phyloP scores from a whole-genome alignment of 345 rosid genomes.

The Boechera divaricarpa region DNA sequence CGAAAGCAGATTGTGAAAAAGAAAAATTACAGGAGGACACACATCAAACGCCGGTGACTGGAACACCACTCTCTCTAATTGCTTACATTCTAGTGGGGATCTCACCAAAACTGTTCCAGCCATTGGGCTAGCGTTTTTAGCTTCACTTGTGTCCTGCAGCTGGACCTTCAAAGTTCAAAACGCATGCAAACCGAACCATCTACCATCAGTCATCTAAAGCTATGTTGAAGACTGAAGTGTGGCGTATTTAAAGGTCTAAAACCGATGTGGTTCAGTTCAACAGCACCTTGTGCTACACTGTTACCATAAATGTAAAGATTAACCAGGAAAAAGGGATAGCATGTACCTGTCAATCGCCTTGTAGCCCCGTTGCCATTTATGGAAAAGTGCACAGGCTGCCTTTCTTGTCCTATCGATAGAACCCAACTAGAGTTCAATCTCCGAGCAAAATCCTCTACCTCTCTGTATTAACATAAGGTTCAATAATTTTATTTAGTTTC shows the following conservation, averaged over 20 bases:
- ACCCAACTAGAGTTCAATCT: constrained; percentile 91
- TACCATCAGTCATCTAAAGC: constrained; percentile 37
- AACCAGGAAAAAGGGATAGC: not conserved
- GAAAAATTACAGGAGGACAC: constrained; percentile 32
- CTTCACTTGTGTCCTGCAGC: constrained; percentile 45
- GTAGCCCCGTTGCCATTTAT: constrained; percentile 61
- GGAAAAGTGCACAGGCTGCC: constrained; percentile 55
- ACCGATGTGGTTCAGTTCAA: constrained; percentile 14
- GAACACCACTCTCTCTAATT: constrained; percentile 41
- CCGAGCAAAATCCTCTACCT: constrained; percentile 94
- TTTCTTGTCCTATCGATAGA: constrained; percentile 67
- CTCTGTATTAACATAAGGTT: constrained; percentile 52
- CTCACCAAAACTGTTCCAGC: constrained; percentile 49
- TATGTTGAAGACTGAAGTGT: constrained; percentile 22
- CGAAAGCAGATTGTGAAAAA: constrained; percentile 23
- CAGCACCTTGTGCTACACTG: not conserved
- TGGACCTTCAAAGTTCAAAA: constrained; percentile 43
- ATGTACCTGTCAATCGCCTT: constrained; percentile 58
- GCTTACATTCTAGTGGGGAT: constrained; percentile 43
- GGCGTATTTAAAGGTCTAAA: constrained; percentile 15
- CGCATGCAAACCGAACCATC: constrained; percentile 31
- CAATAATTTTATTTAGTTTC: constrained; percentile 8
- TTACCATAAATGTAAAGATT: constrained; percentile 6
- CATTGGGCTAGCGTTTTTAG: constrained; percentile 34
- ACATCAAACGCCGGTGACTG: constrained; percentile 29